Evolutionary conservation across 345 rosid genomes (phyloP), one percentile per base, ranked within the genome.

Genomic region (Euphorbia tirucalli): DNA sequence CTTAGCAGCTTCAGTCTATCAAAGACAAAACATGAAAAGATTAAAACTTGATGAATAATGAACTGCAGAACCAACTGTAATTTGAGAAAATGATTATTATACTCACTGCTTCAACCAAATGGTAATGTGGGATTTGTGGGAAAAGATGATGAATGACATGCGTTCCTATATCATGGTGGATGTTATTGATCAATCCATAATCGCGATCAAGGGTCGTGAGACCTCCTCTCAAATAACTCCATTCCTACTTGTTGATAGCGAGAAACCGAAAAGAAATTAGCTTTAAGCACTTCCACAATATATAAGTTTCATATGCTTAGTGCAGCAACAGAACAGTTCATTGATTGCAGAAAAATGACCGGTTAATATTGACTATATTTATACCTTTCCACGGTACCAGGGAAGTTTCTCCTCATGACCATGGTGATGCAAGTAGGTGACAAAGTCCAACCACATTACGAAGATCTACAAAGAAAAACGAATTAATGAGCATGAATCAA

Each of bases 301-400:
- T 43, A 13, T 0, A 8, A 37, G 1, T 2, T 31, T 58, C 32
- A 25, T 19, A 16, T 25, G 22, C 15, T 21, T 32, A 5, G n/a
- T 9, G 35, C n/a, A 2, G 32, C 35, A 54, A 30, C 4, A 18
- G 21, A 37, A 25, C 65, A 61, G 39, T n/a, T 19, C 21, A 43
- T 4, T 63, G 15, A 43, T 41, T 8, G 67, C 25, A 39, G 52
- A 63, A 65, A 65, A 48, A 46, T 46, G 25, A 57, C 0, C 59
- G 24, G n/a, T n/a, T n/a, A n/a, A n/a, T n/a, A n/a, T n/a, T n/a
- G n/a, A n/a, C n/a, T n/a, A n/a, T n/a, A n/a, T n/a, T n/a, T n/a
- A n/a, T 84, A 93, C 98, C 98, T 93, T 84, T 81, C 98, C 97
- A 2, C 98, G 89, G 76, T 93, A 93, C 98, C 98, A 93, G 14